phyloP scores from a whole-genome alignment of 805 yeast genomes.

The Metschnikowia similis region DNA sequence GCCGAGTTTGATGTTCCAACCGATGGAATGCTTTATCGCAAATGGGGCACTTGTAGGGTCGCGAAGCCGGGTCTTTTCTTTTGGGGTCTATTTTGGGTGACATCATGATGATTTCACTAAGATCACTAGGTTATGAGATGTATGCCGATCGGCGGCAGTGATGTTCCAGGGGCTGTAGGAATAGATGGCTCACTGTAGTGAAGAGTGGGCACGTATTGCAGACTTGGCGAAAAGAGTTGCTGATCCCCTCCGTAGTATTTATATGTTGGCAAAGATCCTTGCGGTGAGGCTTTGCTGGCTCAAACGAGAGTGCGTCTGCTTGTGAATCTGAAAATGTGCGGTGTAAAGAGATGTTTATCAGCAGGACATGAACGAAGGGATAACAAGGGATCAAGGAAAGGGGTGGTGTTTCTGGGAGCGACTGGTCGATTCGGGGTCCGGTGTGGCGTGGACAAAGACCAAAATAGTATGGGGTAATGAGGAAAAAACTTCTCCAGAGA shows the following conservation, averaged over 20 bases:
- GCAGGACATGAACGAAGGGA: not conserved
- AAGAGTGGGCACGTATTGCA: not conserved
- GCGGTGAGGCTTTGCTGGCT: not conserved
- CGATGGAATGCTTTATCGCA: slow-evolving; percentile 74
- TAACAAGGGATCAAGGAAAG: not conserved
- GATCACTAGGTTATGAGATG: not conserved
- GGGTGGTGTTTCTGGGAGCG: not conserved
- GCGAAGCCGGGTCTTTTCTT: slow-evolving; percentile 18
- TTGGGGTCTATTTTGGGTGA: slow-evolving; percentile 15
- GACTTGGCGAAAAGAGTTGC: not conserved
- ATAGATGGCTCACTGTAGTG: not conserved
- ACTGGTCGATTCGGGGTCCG: not conserved
- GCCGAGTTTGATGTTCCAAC: slow-evolving; percentile 74
- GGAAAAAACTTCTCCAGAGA: slow-evolving; percentile 16
- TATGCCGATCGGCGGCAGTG: not conserved
- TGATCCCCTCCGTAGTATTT: not conserved
- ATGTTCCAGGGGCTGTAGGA: not conserved
- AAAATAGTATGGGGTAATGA: slow-evolving; percentile 18
- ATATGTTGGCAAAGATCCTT: not conserved
- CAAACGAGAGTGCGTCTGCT: slow-evolving; percentile 3
- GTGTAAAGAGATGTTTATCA: not conserved
- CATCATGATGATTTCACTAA: slow-evolving; percentile 7
- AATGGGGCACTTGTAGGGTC: slow-evolving; percentile 71
- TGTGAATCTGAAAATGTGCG: not conserved
- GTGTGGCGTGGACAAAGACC: slow-evolving; percentile 1